Evolutionary conservation across 352 stramenopile genomes (phyloP), one percentile per base, ranked within the genome.

Genomic region (Blastocystis sp.): DNA sequence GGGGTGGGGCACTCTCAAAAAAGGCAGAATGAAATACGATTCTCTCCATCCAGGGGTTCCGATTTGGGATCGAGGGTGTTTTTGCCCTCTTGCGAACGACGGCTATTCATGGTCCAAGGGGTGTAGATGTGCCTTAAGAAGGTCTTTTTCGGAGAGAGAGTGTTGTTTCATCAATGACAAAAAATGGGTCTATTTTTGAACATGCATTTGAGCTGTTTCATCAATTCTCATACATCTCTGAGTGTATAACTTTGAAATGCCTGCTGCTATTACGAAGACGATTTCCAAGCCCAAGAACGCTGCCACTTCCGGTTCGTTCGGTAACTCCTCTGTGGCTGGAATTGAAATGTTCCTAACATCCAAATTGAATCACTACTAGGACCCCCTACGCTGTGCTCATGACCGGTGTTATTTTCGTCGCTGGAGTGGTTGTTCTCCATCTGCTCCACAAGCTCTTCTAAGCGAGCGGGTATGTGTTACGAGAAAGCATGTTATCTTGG

Each of bases 361-460:
- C 34, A 24, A 36, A 27, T 49, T 64, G 34, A n/a, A 18, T 81
- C 6, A 81, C 42, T 9, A 8, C 36, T 81, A 81, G 69, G n/a
- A 81, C 69, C 63, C 69, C 69, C 32, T 81, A 81, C 27, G 38
- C 44, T 57, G 69, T 81, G 11, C 69, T 81, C 44, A 61, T 81
- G 44, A 81, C 69, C 21, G 63, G 69, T 44, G 69, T 81, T 64
- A 51, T 81, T 38, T 81, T 81, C 40, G 69, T 81, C 18, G 69
- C 48, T 48, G 69, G 69, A 38, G 69, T 81, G 61, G 69, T 81
- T 65, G 69, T 81, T 54, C 44, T 81, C 14, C 69, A 81, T 57
- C 69, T 81, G 40, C 69, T 81, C 24, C 69, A 81, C 69, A 81
- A 57, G 29, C 69, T 81, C 69, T 81, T 81, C 48, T 81, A 81